Evolutionary conservation across 345 rosid genomes (phyloP).

Genomic region (Populus alba): DNA sequence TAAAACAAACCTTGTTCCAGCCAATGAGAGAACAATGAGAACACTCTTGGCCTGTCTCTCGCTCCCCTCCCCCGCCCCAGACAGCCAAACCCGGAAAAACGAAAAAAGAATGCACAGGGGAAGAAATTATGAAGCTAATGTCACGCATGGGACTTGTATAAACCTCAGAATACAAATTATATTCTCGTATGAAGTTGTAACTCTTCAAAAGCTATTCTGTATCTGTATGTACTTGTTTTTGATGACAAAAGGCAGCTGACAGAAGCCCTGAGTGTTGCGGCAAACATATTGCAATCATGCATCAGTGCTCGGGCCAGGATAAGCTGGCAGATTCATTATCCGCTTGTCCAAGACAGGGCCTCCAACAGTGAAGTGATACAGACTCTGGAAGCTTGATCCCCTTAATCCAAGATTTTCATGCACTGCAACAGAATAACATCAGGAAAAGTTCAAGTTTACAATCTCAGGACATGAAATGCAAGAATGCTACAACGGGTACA

Average conservation of each 20-base stretch:
- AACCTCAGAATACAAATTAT: too few species aligned
- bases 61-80: too few species aligned
- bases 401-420: slow-evolving; percentile 69
- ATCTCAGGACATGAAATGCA: neutral
- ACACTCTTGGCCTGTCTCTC: too few species aligned
- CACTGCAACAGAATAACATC: slow-evolving; percentile 33
- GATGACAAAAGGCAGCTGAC: neutral
- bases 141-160: too few species aligned
- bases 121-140: too few species aligned
- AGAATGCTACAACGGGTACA: neutral
- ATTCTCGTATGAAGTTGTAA: too few species aligned
- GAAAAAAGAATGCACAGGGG: too few species aligned
- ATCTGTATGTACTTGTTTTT: too few species aligned
- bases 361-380: slow-evolving; percentile 85
- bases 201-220: too few species aligned
- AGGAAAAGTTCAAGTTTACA: neutral
- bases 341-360: slow-evolving; percentile 77
- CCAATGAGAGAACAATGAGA: too few species aligned
- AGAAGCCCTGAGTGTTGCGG: neutral
- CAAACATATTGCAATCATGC: slow-evolving; percentile 31
- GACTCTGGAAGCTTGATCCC: slow-evolving; percentile 66
- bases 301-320: slow-evolving; percentile 69
- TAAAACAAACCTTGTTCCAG: too few species aligned
- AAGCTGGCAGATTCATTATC: slow-evolving; percentile 89
- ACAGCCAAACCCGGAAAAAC: too few species aligned